These are phyloP conservation scores for Euclidium syriacum DNA, from an alignment of 345 rosid species.

Conservation along the genomic window DNA sequence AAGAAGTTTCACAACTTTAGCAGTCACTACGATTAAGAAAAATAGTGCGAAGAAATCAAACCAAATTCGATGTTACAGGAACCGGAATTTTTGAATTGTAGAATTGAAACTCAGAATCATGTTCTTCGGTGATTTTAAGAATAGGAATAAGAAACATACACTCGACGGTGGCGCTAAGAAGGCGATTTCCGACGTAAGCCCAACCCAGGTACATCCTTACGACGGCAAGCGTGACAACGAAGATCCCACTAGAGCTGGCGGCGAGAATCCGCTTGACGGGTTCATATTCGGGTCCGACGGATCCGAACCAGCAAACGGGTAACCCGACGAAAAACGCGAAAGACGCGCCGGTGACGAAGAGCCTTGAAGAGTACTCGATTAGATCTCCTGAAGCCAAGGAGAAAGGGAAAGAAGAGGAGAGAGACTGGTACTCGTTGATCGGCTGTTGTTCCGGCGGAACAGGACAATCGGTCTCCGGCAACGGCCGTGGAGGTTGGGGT, in stretches of 20 bases:
- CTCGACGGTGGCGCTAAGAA: conserved; percentile 96
- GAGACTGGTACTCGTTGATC: conserved; percentile 75
- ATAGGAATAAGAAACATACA: conserved; percentile 32
- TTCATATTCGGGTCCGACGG: conserved; percentile 58
- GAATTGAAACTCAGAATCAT: background rate
- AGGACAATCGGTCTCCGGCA: conserved; percentile 75
- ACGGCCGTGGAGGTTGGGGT: conserved; percentile 28
- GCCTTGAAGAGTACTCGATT: conserved; percentile 49
- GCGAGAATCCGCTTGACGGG: conserved; percentile 53
- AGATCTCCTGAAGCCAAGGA: conserved; percentile 66
- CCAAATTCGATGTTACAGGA: background rate
- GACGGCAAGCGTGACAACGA: conserved; percentile 77
- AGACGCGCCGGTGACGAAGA: conserved; percentile 66
- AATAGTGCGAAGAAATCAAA: background rate
- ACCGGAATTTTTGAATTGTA: background rate
- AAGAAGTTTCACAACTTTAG: background rate
- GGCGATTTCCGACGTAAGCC: conserved; percentile 94
- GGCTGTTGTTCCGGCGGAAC: conserved; percentile 86
- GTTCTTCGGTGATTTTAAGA: background rate
- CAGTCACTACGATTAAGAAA: background rate
- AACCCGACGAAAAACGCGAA: conserved; percentile 64
- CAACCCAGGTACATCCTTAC: conserved; percentile 94
- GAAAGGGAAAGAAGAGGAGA: conserved; percentile 82
- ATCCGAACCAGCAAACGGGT: conserved; percentile 85
- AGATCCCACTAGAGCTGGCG: conserved; percentile 66